Evolutionary conservation across 306 rosid species (phyloP), one percentile per base, ranked within the genome.

Genomic region (Fagus sylvatica): DNA sequence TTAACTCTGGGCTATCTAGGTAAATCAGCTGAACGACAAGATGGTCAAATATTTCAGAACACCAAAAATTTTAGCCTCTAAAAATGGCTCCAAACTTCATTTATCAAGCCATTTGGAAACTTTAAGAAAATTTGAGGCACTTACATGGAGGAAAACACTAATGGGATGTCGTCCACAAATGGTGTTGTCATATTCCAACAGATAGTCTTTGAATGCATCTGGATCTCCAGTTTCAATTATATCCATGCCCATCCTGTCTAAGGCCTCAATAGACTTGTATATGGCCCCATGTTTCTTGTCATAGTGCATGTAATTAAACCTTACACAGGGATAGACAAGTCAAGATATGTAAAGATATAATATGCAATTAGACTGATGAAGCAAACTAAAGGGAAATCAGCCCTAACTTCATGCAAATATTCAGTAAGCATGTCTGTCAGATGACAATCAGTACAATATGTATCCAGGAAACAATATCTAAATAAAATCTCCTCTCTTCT

Each of bases 121-220:
- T 67, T 39, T 65, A 3, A 37, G 22, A 37, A 37, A 65, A 37
- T 15, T 39, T 13, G 51, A 69, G 84, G 74, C 48, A 85, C 98
- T 91, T 86, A 96, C 99, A 82, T 96, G 98, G 72, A 96, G 97
- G 82, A 93, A 96, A 85, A 96, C 94, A 42, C 99, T 85, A 41
- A 96, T 96, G 30, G 99, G 97, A 80, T 96, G 98, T 65, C 97
- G 96, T 73, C 99, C 99, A 73, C 99, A 96, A 68, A 96, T 96
- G 78, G 98, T 96, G 84, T 96, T 93, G 42, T 91, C 94, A 80
- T 86, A 96, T 70, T 96, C 89, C 33, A 4, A 36, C 65, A 90
- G 86, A 88, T 96, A 96, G 41, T 83, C 73, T 78, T 91, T 96
- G 91, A 96, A 96, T 62, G 89, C 91, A 82, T 89, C 97, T 53